Evolutionary conservation across 805 yeast genomes (phyloP).

Genomic region (Teunomyces stri): DNA sequence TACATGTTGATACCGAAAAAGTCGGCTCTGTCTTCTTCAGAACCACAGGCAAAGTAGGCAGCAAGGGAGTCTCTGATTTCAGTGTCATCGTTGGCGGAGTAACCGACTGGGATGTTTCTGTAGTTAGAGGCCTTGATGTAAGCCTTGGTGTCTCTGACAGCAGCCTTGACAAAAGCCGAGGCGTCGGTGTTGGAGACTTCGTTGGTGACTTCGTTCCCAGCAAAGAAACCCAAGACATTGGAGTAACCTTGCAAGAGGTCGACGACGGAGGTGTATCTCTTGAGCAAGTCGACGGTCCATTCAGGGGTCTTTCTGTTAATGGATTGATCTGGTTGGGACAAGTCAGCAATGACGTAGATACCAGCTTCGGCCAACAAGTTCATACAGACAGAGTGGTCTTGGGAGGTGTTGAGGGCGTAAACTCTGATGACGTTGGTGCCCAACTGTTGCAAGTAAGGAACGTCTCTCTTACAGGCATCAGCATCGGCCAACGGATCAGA

Average conservation of each 20-base stretch:
- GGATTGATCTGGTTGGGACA: constrained; percentile 67
- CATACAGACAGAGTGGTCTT: constrained; percentile 73
- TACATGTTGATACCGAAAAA: constrained; percentile 88
- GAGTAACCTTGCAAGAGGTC: constrained; percentile 68
- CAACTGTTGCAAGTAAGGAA: constrained; percentile 62
- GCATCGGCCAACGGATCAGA: constrained; percentile 71
- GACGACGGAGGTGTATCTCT: constrained; percentile 68
- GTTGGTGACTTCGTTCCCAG: constrained; percentile 84
- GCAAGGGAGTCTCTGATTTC: constrained; percentile 66
- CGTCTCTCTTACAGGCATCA: constrained; percentile 64
- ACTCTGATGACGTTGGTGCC: constrained; percentile 73
- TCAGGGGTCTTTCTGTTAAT: constrained; percentile 61
- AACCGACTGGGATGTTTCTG: constrained; percentile 75
- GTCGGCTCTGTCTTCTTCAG: constrained; percentile 60
- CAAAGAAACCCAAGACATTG: constrained; percentile 77
- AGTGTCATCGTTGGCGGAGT: constrained; percentile 75
- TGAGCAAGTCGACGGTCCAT: constrained; percentile 61
- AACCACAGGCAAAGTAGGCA: constrained; percentile 77
- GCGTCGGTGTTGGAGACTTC: constrained; percentile 63
- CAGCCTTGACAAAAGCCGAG: constrained; percentile 81
- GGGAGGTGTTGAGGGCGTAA: constrained; percentile 63
- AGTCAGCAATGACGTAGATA: constrained; percentile 86
- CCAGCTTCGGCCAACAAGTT: constrained; percentile 70
- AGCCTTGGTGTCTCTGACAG: constrained; percentile 71
- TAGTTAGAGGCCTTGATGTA: constrained; percentile 61